Base-by-base conservation (phyloP, 768 basidiomycete species). In the Melanogaster broomeanus region DNA sequence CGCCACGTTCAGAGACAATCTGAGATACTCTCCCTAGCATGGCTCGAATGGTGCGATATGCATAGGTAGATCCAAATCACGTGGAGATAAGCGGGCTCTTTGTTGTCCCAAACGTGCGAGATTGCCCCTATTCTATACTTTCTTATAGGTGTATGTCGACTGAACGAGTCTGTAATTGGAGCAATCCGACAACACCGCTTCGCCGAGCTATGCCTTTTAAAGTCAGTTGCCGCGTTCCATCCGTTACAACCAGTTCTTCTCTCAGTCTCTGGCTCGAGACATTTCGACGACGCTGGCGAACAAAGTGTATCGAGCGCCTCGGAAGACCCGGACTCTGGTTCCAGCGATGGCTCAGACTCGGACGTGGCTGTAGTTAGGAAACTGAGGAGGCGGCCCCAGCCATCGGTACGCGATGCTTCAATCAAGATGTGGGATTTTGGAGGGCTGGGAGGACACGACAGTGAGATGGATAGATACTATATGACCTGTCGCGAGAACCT, bases 201-300 rank as follows among this genome's bases (percentile, higher is more conserved):
- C n/a, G n/a, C n/a, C n/a, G n/a, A n/a, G n/a, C n/a, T n/a, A n/a
- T n/a, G n/a, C n/a, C n/a, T n/a, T n/a, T n/a, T n/a, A n/a, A n/a
- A n/a, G n/a, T n/a, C n/a, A n/a, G n/a, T n/a, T n/a, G 83, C 88
- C 1, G 68, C 79, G 1, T 89, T 94, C 59, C 87, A 93, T 57
- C 90, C 91, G 0, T 66, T 78, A 24, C 71, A 73, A 10, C 72
- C 90, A 0, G 45, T 73, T 3, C 58, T 93, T 3, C 63, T 90
- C 18, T 85, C 89, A 0, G 77, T 78, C 1, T 87, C 90, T 1
- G 93, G 93, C 2, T 92, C 93, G 6, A 72, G 92, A n/a, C 82
- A 88, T 65, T 89, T 89, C 60, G 68, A 73, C 15, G 49, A 48
- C 2, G 28, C 43, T 16, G 48, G 25, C 10, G 34, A 1, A 16